Evolutionary conservation across 176 grass and related monocot species (phyloP), one percentile per base, ranked within the genome.

Genomic region (Triticum dicoccoides): DNA sequence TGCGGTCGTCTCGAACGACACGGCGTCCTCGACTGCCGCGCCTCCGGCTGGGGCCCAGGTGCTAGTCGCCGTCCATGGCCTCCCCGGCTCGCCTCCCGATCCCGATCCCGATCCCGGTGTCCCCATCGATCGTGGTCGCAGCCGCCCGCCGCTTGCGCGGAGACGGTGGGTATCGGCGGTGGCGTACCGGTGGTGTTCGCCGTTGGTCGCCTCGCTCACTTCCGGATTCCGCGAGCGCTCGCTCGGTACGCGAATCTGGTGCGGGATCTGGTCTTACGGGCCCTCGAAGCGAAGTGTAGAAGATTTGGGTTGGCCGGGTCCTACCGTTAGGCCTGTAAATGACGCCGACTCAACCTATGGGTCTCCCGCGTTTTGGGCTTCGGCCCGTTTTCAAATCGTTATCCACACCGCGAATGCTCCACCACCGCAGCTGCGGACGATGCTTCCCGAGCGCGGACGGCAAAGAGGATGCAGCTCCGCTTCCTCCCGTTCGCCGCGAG

Each of bases 1-100:
- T 20, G 54, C 82, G 10, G 88, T 85, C 34, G 90, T 95, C 44
- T 95, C 90, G 71, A 95, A 95, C 65, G 90, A 95, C 83, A 95
- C 78, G 38, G 86, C 80, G 23, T 73, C 85, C 54, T 86, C 90
- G 44, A 92, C 80, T 45, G 84, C 63, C 13, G 65, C 86, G 45
- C 88, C 90, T 34, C 82, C 71, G 38, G 76, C 56, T 12, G 76
- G 64, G 65, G 79, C 63, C 93, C 93, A 95, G 56, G 79, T 89
- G 76, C 88, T 84, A 0, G 88, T 45, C 33, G 80, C 85, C 69
- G 75, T 84, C 90, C 90, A 90, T 11, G 76, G 80, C 77, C 81
- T 49, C 8, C 13, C 70, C 1, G 23, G 27, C 29, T 87, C 74
- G 9, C 68, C 75, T 68, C 67, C 76, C 63, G 82, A 87, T 88